Evolutionary conservation across 176 grass and related monocot genomes (phyloP), one percentile per base, ranked within the genome.

Genomic region (Triticum dicoccoides): DNA sequence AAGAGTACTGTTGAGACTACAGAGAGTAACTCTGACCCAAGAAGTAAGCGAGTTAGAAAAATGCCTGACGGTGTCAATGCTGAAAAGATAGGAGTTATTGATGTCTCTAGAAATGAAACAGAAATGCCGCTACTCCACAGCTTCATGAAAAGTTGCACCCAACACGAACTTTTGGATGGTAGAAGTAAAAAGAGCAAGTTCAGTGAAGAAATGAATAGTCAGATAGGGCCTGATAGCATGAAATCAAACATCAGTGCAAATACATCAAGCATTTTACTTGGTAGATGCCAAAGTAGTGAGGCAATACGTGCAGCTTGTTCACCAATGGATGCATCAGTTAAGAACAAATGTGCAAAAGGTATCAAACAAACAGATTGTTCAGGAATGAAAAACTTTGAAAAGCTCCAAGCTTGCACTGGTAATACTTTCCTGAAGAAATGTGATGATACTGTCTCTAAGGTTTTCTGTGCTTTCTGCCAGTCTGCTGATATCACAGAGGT

Each of bases 381-480:
- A 78, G 85, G 4, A 85, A 78, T 72, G 2, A 82, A 69, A 69
- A 76, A 51, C 13, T 37, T 72, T 82, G 47, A 25, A 33, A 87
- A 80, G 4, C 47, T 75, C 72, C n/a, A 38, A 72, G 82, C 32
- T 33, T 78, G 73, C 80, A 71, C 30, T 72, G 11, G 20, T 20
- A 71, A 81, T 81, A 77, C 35, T 89, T 75, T 15, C n/a, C 14
- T 95, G 80, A 88, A 88, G 86, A 98, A 93, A 87, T 86, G 91
- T 54, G 65, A 94, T 56, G 77, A 63, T 65, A 80, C 54, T 14
- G 64, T 29, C 52, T 82, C 88, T 63, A 88, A 83, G 74, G 49
- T 98, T 61, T 61, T 30, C n/a, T 98, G 96, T 98, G 84, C 82
- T 78, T 98, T 98, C 76, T 98, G 96, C 78, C 89, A 91, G 54